Base-by-base conservation (phyloP, 2,329 filamentous ascomycete species). In the Exophiala mesophila region DNA sequence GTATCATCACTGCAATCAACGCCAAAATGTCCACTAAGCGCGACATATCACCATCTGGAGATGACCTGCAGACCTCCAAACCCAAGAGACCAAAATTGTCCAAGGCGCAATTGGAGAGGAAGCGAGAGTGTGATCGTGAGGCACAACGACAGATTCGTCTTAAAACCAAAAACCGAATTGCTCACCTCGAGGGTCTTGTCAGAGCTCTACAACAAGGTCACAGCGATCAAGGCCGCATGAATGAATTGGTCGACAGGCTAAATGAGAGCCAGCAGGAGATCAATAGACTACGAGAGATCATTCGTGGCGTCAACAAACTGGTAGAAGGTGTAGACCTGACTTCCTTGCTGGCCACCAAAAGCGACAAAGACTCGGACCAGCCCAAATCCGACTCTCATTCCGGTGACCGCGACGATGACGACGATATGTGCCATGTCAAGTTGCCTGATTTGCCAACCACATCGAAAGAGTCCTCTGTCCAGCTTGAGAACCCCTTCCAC, bases 141-240 rank as follows among this genome's bases (percentile, higher is more conserved):
- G 44, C 44, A 4, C 44, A 47, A 30, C 16, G 39, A 8, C 24
- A 26, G 4, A 47, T 43, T 23, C 44, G 44, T 17, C n/a, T 18
- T 2, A 47, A 43, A 15, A 47, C 44, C 9, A 42, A 43, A 19
- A 47, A 33, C 18, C 38, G 35, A 15, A 47, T 47, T 26, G 44
- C 44, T 3, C 30, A 47, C 35, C 44, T 47, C 9, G 44, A 47
- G 30, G 15, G 20, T 28, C 24, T 47, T 10, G 44, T 47, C 5
- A 13, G 34, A 4, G 31, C 23, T 8, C 18, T 43, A 15, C 40
- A 43, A 17, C 21, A 26, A 4, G 7, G 18, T 5, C 12, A 43
- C 9, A 13, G 9, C 5, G 18, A 28, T 16, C 13, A 31, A 8
- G 18, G 12, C n/a, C 32, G 23, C 8, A 26, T 29, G 3, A 37